These are phyloP conservation scores for Neophaeococcomyces aloes DNA, from an alignment of 2,329 filamentous ascomycete species.

Conservation along the genomic window DNA sequence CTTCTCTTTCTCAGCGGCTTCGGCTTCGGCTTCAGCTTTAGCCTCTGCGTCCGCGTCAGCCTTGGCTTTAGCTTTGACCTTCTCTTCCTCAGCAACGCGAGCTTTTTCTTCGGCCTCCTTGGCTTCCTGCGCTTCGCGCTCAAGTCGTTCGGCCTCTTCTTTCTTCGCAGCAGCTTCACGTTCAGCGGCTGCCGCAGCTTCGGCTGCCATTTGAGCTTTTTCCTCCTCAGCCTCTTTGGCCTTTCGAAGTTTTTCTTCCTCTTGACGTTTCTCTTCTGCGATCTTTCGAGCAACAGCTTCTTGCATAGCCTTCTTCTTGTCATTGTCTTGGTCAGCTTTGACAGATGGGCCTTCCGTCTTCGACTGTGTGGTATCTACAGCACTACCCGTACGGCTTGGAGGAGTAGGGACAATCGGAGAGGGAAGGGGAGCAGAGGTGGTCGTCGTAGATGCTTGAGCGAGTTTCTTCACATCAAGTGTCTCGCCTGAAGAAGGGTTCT, in stretches of 20 bases:
- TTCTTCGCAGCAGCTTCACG: slow-evolving; percentile 1
- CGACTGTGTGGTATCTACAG: slow-evolving; percentile 51
- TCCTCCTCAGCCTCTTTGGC: slow-evolving; percentile 24
- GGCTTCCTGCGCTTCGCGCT: slow-evolving; percentile 10
- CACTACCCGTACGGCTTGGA: slow-evolving; percentile 62
- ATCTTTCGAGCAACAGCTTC: slow-evolving; percentile 41
- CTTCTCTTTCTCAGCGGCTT: slow-evolving; percentile 18
- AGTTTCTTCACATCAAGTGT: slow-evolving; percentile 62
- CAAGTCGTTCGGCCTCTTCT: slow-evolving; percentile 12
- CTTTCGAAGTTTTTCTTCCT: slow-evolving; percentile 35
- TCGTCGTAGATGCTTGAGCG: slow-evolving; percentile 44
- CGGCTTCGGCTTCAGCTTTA: too few species aligned
- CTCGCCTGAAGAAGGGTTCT: slow-evolving; percentile 65
- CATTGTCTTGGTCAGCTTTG: slow-evolving; percentile 62
- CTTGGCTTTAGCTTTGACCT: slow-evolving; percentile 14
- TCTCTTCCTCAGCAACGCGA: slow-evolving; percentile 21
- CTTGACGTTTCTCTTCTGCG: slow-evolving; percentile 44
- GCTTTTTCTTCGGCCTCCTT: slow-evolving; percentile 23
- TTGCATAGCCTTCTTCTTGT: slow-evolving; percentile 64
- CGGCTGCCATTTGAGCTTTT: slow-evolving; percentile 11
- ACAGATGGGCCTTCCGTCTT: slow-evolving; percentile 59
- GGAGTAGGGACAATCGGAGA: slow-evolving; percentile 68
- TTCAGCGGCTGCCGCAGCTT: background rate
- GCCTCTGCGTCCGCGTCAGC: too few species aligned
- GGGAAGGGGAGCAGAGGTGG: slow-evolving; percentile 50